phyloP scores from a whole-genome alignment of 257 asterid species.

The Solanum piurae region DNA sequence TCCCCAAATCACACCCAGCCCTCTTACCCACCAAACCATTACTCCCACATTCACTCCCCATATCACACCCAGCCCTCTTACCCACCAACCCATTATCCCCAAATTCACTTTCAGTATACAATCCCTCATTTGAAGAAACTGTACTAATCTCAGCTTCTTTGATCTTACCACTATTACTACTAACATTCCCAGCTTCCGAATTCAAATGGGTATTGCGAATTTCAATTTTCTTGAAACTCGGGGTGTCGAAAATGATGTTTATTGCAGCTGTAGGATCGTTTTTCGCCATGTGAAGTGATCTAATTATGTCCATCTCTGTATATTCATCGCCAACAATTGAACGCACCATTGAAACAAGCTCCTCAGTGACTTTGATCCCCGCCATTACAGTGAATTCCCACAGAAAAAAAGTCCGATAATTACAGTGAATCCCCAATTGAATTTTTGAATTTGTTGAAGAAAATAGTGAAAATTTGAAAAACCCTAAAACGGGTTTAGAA shows the following conservation, averaged over 20 bases:
- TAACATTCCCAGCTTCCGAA: slow-evolving; percentile 11
- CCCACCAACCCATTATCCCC: slow-evolving; percentile 25
- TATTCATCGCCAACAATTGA: slow-evolving; percentile 68
- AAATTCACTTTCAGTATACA: neutral
- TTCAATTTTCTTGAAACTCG: slow-evolving; percentile 39
- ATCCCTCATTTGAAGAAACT: slow-evolving; percentile 9
- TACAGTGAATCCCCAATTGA: neutral
- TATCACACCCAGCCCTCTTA: neutral
- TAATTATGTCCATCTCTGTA: slow-evolving; percentile 76
- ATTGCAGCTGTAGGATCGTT: slow-evolving; percentile 86
- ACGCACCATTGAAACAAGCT: slow-evolving; percentile 57
- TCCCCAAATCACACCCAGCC: slow-evolving; percentile 15
- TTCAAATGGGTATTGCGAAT: slow-evolving; percentile 6
- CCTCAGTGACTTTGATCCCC: slow-evolving; percentile 55
- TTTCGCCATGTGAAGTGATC: slow-evolving; percentile 95
- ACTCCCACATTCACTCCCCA: slow-evolving; percentile 36
- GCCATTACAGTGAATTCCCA: slow-evolving; percentile 19
- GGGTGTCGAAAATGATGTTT: slow-evolving; percentile 73
- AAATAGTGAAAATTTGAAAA: neutral
- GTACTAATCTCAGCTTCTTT: neutral
- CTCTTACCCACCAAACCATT: slow-evolving; percentile 18
- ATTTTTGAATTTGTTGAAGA: neutral
- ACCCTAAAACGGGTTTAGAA: neutral
- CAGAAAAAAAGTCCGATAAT: neutral
- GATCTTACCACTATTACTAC: neutral